Base-by-base conservation (phyloP, 148 eudicot genomes). In the Drosera capensis region DNA sequence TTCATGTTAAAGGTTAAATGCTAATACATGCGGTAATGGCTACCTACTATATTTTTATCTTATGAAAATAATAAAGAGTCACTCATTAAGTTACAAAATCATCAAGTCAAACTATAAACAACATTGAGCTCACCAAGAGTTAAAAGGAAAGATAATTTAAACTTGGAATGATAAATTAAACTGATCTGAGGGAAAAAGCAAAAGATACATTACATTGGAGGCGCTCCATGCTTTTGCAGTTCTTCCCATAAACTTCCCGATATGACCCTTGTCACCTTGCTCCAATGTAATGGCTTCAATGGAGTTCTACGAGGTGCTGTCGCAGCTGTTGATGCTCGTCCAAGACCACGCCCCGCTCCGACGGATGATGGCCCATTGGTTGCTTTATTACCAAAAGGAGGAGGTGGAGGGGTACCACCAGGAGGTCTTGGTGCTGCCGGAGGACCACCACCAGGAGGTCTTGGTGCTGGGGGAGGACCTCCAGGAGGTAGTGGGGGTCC, bases 241-340 rank as follows among this genome's bases (percentile, higher is more conserved):
- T 90, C 97, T 56, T 90, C 97, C 97, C 97, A 90, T 36, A 90
- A 57, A 73, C 97, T 90, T 59, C 97, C 97, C 56, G 84, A 83
- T 54, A 90, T 25, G 52, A 56, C 95, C 64, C 97, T 81, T 40
- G 95, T 73, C 19, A 90, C 95, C 77, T 90, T 90, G 80, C 82
- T 80, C 97, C 97, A 90, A 49, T 88, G 97, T 49, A 80, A 57
- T 8, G 97, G 92, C 57, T 90, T 90, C 42, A 80, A 63, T 20
- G 75, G 58, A 58, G 94, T 69, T 63, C 67, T 88, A 51, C 67
- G 65, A 43, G 73, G 56, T 36, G 71, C 70, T 55, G 75, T 12
- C 25, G 69, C 66, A 21, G 58, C 25, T 8, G 66, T 56, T 37
- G 53, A 57, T 25, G 81, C 62, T 25, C 93, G 82, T 51, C 82